Evolutionary conservation across 495 filamentous ascomycete species (phyloP).

Genomic region (Xylaria bambusicola): DNA sequence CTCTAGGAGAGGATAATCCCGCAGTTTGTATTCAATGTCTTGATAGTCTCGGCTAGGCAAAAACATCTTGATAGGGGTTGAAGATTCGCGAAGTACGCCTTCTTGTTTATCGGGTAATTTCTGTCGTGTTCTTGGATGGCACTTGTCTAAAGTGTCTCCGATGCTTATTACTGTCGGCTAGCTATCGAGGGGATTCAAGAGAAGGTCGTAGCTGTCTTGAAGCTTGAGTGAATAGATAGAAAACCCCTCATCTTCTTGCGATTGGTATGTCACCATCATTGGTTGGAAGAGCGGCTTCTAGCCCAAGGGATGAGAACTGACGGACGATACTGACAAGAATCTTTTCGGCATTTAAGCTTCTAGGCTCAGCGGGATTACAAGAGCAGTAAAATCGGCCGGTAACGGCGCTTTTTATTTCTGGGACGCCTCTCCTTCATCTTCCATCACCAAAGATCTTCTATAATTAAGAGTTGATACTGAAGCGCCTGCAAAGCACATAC

Average conservation of each 20-base stretch:
- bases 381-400: conserved; percentile 24
- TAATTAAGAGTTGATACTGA: conserved; percentile 8
- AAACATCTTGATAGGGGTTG: conserved; percentile 40
- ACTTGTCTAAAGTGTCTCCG: conserved; percentile 53
- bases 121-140: conserved; percentile 31
- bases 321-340: conserved; percentile 31
- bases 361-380: conserved; percentile 28
- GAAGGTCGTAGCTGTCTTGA: not conserved
- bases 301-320: conserved; percentile 27
- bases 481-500: conserved; percentile 15
- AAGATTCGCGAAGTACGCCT: conserved; percentile 29
- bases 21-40: conserved; percentile 36
- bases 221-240: not conserved
- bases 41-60: conserved; percentile 40
- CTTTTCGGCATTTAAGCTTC: conserved; percentile 28
- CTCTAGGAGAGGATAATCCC: conserved; percentile 25
- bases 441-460: conserved; percentile 23
- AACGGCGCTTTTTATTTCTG: conserved; percentile 14
- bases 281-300: conserved; percentile 19
- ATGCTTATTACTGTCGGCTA: conserved; percentile 37
- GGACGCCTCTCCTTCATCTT: conserved; percentile 18
- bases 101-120: conserved; percentile 38
- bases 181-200: not conserved
- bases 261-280: conserved; percentile 8
- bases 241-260: not conserved